These are phyloP conservation scores for Cladosporium sphaerospermum DNA, from an alignment of 2,329 filamentous ascomycete genomes.

Conservation along the genomic window DNA sequence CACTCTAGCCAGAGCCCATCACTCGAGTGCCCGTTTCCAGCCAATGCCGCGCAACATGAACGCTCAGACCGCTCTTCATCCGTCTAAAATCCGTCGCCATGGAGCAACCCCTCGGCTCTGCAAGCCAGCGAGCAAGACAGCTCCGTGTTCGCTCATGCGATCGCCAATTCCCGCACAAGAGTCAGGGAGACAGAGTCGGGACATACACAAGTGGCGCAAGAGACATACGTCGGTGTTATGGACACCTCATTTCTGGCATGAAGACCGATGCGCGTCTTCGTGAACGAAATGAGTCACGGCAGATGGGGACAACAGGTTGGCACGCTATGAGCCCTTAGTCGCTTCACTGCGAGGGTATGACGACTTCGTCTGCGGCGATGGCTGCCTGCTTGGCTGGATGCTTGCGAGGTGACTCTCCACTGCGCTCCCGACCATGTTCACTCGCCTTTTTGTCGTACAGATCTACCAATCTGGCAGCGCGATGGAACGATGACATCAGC, in stretches of 20 bases:
- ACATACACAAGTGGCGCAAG: background rate
- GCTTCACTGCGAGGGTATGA: background rate
- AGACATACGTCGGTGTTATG: background rate
- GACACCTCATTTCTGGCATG: no score
- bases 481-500: background rate
- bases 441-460: background rate
- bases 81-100: no score
- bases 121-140: no score
- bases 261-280: background rate
- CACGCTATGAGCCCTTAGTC: conserved; percentile 3
- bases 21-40: no score
- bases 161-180: no score
- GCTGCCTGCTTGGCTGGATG: conserved; percentile 1
- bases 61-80: no score
- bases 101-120: no score
- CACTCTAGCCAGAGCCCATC: no score
- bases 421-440: background rate
- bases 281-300: background rate
- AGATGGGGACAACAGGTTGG: background rate
- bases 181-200: background rate
- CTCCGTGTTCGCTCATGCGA: no score
- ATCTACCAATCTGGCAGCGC: background rate
- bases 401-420: background rate
- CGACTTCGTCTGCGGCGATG: background rate
- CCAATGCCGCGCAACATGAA: no score